Evolutionary conservation across 2,329 filamentous ascomycete species (phyloP).

Genomic region (Nemania sp.): DNA sequence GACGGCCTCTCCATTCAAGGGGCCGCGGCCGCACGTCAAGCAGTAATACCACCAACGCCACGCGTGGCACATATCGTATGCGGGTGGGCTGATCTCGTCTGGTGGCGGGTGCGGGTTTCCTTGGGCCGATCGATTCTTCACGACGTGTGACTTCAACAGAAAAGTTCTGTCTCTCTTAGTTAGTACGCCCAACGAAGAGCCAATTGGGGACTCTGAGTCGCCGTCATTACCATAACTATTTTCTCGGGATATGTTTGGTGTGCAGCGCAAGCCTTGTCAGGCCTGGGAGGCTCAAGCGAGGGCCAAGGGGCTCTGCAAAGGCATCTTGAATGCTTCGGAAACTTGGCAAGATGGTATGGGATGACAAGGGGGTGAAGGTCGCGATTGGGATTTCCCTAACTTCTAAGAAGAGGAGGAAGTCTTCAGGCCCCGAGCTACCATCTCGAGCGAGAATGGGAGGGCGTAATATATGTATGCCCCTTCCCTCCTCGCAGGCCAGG

Average conservation of each 20-base stretch:
- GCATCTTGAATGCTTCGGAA: slow-evolving; percentile 13
- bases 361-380: background rate
- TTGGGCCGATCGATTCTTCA: background rate
- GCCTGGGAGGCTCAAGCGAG: slow-evolving; percentile 14
- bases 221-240: slow-evolving; percentile 7
- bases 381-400: background rate
- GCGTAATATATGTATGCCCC: slow-evolving; percentile 10
- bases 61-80: slow-evolving; percentile 30
- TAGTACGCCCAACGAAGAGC: background rate
- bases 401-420: background rate
- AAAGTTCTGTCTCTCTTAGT: background rate
- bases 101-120: background rate
- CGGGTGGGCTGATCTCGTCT: background rate
- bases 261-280: background rate
- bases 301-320: background rate
- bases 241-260: background rate
- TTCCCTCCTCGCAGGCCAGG: background rate
- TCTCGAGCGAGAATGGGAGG: slow-evolving; percentile 1
- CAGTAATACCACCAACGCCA: slow-evolving; percentile 37
- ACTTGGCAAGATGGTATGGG: background rate
- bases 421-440: background rate
- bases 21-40: slow-evolving; percentile 32
- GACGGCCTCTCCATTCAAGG: slow-evolving; percentile 27
- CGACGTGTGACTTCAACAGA: background rate
- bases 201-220: background rate